Evolutionary conservation across 176 grass and related monocot genomes (phyloP), one percentile per base, ranked within the genome.

Genomic region (Rhynchospora breviuscula): DNA sequence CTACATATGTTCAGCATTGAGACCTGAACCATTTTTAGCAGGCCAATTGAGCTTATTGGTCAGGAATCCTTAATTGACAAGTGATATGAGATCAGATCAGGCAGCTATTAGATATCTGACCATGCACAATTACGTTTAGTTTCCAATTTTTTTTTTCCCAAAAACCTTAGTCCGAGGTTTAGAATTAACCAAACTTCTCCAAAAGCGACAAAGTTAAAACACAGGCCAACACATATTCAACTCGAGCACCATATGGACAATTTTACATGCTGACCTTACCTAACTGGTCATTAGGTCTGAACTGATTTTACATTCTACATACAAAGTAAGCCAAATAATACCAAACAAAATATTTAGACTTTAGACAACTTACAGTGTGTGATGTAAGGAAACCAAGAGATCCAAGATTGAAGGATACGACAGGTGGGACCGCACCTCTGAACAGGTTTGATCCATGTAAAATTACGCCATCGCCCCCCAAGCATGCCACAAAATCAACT

Each of bases 351-450:
- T 54, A 6, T 56, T 22, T 78, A 78, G 49, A 82, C 67, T 79
- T 22, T 78, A 78, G 49, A 82, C 67, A 74, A 83, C 89, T 21
- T 92, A 99, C 97, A 75, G 61, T 87, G 87, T 99, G 96, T 87
- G 96, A 99, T 72, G 96, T 95, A 74, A 99, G 87, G 87, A 99
- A 99, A 59, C 93, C 97, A 84, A 99, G 97, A 87, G 97, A 99
- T 78, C 91, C 97, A 59, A 99, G 89, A 92, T 95, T 99, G 83
- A 99, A 99, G 10, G 93, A 99, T 81, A 99, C 93, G 35, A 99
- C 88, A 81, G 93, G 97, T 70, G 93, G 97, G 79, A 99, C 97
- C 65, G 89, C 92, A 74, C 86, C 89, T 93, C 93, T 91, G 86
- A 99, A 99, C 85, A 99, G 81, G 73, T 99, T 99, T 81, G 93